A percentile compares a stretch with the other conserved stretches of the same genome.
Conservation (phyloP, 768 basidiomycete species). For the Gelatoporia subvermispora region DNA sequence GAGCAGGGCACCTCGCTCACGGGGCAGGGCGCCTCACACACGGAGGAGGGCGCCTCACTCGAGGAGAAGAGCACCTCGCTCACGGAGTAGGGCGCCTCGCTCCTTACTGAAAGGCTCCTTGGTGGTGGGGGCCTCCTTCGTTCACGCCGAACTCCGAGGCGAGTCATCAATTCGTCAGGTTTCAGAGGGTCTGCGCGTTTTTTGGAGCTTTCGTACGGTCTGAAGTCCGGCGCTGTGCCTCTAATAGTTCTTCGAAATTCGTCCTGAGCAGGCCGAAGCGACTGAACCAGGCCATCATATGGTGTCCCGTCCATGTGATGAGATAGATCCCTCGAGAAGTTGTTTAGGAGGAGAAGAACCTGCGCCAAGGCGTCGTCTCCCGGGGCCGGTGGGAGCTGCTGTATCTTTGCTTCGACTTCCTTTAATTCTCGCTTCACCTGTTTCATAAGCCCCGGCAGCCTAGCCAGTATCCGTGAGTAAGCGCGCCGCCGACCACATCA, state of each 20-base stretch:
- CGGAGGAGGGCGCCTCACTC: too few relatives aligned
- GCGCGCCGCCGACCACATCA: background rate
- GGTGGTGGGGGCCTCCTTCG: too few relatives aligned
- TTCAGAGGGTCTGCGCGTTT: conserved; percentile 12
- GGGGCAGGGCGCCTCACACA: too few relatives aligned
- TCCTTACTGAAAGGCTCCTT: too few relatives aligned
- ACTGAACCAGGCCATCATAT: conserved; percentile 50
- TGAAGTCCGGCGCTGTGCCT: conserved; percentile 52
- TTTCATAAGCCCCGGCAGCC: conserved; percentile 57
- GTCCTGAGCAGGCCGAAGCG: conserved; percentile 45
- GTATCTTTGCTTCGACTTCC: conserved; percentile 29
- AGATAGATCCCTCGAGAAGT: conserved; percentile 42
- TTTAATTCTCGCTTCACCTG: conserved; percentile 46
- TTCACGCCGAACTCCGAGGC: too few relatives aligned
- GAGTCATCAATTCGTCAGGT: background rate
- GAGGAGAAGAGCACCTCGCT: conserved; percentile 1
- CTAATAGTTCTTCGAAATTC: conserved; percentile 45
- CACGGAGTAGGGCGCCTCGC: too few relatives aligned
- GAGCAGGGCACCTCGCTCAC: conserved; percentile 1
- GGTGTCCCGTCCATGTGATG: conserved; percentile 50
- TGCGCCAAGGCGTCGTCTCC: conserved; percentile 49
- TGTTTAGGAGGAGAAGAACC: conserved; percentile 41
- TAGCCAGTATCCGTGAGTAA: conserved; percentile 17
- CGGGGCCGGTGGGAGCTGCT: conserved; percentile 42
- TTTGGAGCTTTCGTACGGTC: conserved; percentile 34